Conservation (phyloP, 1,284 basidiomycete genomes). For the Cryptococcus sp. region DNA sequence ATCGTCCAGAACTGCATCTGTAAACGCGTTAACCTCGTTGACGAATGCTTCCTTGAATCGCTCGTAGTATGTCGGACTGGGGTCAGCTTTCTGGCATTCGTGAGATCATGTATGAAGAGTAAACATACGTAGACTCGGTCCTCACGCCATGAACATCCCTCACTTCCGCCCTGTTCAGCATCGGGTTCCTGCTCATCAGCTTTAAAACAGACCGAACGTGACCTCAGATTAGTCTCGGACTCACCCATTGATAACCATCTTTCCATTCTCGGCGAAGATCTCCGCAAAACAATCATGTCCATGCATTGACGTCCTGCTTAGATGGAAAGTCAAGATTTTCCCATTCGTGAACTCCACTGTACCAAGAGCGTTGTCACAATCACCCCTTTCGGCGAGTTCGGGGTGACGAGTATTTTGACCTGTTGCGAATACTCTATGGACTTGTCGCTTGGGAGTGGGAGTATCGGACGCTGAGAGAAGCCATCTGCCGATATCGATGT, state of each 20-base stretch:
- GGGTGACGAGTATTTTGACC: constrained; percentile 17
- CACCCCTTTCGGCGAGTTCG: constrained; percentile 16
- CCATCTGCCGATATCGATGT: constrained; percentile 7
- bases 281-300: constrained; percentile 30
- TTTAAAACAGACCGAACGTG: not conserved
- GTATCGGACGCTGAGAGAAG: not conserved
- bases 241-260: constrained; percentile 24
- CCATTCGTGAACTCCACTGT: constrained; percentile 20
- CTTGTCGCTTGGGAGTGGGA: constrained; percentile 5
- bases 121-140: constrained; percentile 7
- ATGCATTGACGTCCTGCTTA: constrained; percentile 24
- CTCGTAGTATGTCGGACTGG: constrained; percentile 15
- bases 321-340: constrained; percentile 16
- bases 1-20: constrained; percentile 8
- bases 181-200: constrained; percentile 15
- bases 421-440: constrained; percentile 13
- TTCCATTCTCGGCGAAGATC: constrained; percentile 27
- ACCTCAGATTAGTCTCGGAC: not conserved
- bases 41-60: constrained; percentile 31
- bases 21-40: constrained; percentile 20
- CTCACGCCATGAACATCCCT: constrained; percentile 30
- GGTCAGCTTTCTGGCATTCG: not conserved
- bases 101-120: no score
- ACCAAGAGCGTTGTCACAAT: constrained; percentile 20
- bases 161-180: constrained; percentile 23